Conservation (phyloP, 495 filamentous ascomycete species). For the Penicillium crystallinum region DNA sequence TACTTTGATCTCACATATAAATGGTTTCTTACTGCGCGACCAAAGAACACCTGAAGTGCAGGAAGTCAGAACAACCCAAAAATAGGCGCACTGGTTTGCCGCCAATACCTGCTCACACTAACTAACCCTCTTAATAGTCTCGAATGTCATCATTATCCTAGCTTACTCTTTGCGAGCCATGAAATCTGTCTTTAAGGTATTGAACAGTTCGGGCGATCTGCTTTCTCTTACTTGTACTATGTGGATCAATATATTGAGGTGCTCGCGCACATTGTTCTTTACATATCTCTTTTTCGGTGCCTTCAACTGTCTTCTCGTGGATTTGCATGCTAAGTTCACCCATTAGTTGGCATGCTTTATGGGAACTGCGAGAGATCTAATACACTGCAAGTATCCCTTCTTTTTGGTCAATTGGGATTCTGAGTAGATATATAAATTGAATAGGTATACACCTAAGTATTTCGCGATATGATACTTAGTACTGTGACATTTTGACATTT, state of each 20-base stretch:
- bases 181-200: neutral
- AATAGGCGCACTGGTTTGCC: constrained; percentile 4
- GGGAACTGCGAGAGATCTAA: too few species aligned
- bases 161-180: neutral
- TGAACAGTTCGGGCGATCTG: neutral
- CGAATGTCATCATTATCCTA: neutral
- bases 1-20: neutral
- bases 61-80: neutral
- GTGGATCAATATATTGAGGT: constrained; percentile 2
- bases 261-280: constrained; percentile 8
- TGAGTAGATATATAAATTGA: too few species aligned
- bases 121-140: constrained; percentile 7
- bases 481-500: too few species aligned
- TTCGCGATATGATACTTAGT: neutral
- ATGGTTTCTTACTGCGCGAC: neutral
- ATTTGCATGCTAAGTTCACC: neutral
- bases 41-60: neutral
- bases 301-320: neutral
- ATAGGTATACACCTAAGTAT: neutral
- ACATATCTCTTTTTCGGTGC: constrained; percentile 7
- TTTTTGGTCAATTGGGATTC: too few species aligned
- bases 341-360: neutral
- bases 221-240: neutral
- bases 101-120: constrained; percentile 2
- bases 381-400: too few species aligned